phyloP scores from a whole-genome alignment of 345 rosid genomes.

The Gossypium australe region DNA sequence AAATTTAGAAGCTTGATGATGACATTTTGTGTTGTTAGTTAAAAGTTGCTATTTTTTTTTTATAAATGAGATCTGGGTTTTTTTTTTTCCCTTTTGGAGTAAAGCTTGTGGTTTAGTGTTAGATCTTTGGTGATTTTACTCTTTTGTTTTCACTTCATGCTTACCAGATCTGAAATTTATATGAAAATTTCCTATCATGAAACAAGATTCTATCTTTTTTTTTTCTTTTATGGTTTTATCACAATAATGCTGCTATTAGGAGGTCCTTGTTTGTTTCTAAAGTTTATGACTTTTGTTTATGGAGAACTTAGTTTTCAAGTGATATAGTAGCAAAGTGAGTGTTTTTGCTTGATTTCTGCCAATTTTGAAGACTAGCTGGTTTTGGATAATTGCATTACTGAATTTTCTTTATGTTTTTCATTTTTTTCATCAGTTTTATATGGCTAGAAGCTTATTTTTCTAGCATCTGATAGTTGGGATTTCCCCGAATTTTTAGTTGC shows the following conservation, averaged over 20 bases:
- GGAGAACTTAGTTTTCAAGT: conserved; percentile 11
- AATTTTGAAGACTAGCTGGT: background rate
- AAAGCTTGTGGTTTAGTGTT: conserved; percentile 14
- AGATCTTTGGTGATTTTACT: conserved; percentile 27
- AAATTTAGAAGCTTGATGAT: conserved; percentile 4
- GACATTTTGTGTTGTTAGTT: conserved; percentile 10
- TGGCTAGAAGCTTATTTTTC: background rate
- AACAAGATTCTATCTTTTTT: background rate
- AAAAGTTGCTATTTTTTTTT: background rate
- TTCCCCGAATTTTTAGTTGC: background rate
- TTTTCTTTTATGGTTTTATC: background rate
- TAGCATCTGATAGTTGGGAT: background rate
- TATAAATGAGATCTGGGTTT: conserved; percentile 27
- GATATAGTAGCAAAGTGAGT: conserved; percentile 7
- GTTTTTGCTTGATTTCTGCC: conserved; percentile 19
- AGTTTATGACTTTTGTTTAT: background rate
- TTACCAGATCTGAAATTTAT: conserved; percentile 34
- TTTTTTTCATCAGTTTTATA: background rate
- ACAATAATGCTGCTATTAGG: conserved; percentile 4
- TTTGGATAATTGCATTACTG: background rate
- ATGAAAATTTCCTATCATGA: conserved; percentile 5
- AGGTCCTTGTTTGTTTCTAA: background rate
- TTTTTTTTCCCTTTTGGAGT: conserved; percentile 14
- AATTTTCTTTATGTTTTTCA: background rate
- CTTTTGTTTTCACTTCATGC: background rate